A percentile compares a stretch with the other conserved stretches of the same genome.
These are phyloP conservation scores for Apostasia ramifera DNA, from an alignment of 106 monocot species.

Conservation along the genomic window DNA sequence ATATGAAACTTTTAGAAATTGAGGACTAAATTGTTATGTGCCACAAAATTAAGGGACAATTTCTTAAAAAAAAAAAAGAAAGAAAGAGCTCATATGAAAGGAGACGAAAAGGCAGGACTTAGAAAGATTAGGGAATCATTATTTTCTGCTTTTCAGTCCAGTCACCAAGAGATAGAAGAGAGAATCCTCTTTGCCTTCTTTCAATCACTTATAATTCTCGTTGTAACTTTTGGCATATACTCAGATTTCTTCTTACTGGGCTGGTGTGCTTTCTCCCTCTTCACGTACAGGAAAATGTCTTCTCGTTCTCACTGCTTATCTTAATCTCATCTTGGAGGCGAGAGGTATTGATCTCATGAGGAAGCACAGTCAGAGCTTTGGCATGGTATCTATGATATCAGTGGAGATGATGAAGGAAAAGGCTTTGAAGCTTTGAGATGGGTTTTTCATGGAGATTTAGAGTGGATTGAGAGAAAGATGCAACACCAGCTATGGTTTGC, in stretches of 20 bases:
- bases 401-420: not conserved
- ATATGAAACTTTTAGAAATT: too few relatives aligned
- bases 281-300: not conserved
- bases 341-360: not conserved
- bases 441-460: too few relatives aligned
- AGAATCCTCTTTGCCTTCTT: too few relatives aligned
- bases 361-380: not conserved
- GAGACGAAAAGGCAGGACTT: too few relatives aligned
- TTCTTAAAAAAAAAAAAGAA: too few relatives aligned
- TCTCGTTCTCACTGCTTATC: not conserved
- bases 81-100: too few relatives aligned
- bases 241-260: not conserved
- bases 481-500: conserved; percentile 24
- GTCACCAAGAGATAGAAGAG: too few relatives aligned
- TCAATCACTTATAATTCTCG: not conserved
- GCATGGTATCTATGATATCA: not conserved
- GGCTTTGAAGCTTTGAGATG: not conserved
- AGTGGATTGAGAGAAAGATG: conserved; percentile 5
- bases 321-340: not conserved
- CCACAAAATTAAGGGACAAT: too few relatives aligned
- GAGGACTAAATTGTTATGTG: too few relatives aligned
- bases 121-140: too few relatives aligned
- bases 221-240: not conserved
- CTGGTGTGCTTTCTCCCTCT: not conserved
- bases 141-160: too few relatives aligned